Conservation (phyloP, 768 basidiomycete species). For the Fistulinella prunicolor region DNA sequence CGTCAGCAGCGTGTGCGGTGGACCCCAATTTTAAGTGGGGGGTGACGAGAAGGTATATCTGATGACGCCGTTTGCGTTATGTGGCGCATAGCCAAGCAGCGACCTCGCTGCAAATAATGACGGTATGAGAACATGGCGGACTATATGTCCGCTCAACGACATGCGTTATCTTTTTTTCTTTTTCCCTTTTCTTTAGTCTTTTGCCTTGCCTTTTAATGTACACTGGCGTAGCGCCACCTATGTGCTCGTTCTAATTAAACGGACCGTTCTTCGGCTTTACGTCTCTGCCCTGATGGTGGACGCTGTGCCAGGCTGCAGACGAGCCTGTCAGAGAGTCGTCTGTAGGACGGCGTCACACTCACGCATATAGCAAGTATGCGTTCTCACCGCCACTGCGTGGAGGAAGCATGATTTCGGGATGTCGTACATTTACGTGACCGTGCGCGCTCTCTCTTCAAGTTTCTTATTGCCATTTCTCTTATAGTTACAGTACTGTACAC, state of each 20-base stretch:
- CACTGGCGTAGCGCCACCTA: constrained; percentile 9
- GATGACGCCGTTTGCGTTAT: constrained; percentile 31
- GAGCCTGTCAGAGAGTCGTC: neutral
- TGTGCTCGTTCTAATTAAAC: constrained; percentile 17
- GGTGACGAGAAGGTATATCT: constrained; percentile 19
- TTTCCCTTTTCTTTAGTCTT: constrained; percentile 4
- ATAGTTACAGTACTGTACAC: too few species aligned
- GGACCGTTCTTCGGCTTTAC: constrained; percentile 13
- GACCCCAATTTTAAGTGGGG: constrained; percentile 22
- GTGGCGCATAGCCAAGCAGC: constrained; percentile 26
- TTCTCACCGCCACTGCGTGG: constrained; percentile 33
- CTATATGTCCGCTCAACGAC: constrained; percentile 20
- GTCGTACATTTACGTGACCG: constrained; percentile 28
- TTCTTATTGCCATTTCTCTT: neutral
- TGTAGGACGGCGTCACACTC: too few species aligned
- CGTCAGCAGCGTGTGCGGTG: constrained; percentile 26
- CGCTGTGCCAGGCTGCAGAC: neutral
- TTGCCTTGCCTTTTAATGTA: constrained; percentile 16
- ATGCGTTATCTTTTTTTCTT: constrained; percentile 8
- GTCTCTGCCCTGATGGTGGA: constrained; percentile 11
- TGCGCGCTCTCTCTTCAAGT: neutral
- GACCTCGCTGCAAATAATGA: constrained; percentile 32
- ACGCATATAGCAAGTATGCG: neutral
- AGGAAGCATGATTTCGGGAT: constrained; percentile 28
- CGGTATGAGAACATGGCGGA: constrained; percentile 30